Conservation (phyloP, 257 asterid species). For the Misopates orontium region DNA sequence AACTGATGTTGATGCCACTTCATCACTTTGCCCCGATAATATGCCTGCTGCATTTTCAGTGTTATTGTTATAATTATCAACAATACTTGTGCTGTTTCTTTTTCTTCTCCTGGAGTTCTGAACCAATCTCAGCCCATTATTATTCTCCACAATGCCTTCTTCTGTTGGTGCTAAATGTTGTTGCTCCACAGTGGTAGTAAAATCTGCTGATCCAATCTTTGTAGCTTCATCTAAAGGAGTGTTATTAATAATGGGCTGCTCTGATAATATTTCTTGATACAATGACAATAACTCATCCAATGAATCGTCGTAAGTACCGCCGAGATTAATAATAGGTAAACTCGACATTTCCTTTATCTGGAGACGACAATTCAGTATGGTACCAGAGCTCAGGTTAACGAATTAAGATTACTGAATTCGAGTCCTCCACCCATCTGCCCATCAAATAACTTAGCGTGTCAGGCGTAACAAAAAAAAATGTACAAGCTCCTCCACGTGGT, state of each 20-base stretch:
- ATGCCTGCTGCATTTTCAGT: neutral
- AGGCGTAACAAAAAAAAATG: too few species aligned
- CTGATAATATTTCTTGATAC: slow-evolving; percentile 17
- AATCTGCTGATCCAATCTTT: neutral
- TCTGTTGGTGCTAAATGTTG: neutral
- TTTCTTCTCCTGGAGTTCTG: slow-evolving; percentile 18
- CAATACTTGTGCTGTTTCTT: neutral
- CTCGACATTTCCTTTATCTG: slow-evolving; percentile 13
- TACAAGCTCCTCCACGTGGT: too few species aligned
- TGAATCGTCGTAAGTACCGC: neutral
- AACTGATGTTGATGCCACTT: slow-evolving; percentile 10
- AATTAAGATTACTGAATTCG: too few species aligned
- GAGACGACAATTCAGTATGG: too few species aligned
- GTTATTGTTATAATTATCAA: too few species aligned
- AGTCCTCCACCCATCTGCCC: too few species aligned
- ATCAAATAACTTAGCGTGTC: too few species aligned
- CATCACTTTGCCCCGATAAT: neutral
- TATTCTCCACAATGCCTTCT: neutral
- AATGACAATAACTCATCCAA: slow-evolving; percentile 22
- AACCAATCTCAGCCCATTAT: neutral
- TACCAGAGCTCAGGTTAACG: too few species aligned
- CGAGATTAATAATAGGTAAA: slow-evolving; percentile 1
- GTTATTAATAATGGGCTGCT: neutral
- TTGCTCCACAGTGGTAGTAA: neutral
- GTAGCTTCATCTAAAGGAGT: neutral